A percentile compares a stretch with the other conserved stretches of the same genome.
Conservation (phyloP, 805 yeast genomes). For the Clavispora carvajalis region DNA sequence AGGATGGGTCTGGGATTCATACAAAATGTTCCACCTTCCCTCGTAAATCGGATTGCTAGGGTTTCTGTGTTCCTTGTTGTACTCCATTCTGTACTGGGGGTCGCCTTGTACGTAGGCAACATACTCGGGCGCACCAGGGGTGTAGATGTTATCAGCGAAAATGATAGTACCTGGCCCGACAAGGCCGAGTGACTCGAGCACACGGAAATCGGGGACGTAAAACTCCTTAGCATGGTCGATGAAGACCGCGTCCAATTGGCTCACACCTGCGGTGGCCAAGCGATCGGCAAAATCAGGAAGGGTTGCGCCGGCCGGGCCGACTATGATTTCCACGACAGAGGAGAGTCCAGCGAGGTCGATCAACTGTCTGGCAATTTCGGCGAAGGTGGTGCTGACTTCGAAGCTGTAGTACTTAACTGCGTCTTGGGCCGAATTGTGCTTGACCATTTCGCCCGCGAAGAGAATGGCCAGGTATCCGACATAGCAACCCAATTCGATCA, state of each 20-base stretch:
- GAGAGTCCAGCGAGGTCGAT: conserved; percentile 32
- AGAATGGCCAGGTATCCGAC: conserved; percentile 35
- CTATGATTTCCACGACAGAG: conserved; percentile 24
- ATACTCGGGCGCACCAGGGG: conserved; percentile 38
- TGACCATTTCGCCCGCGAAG: conserved; percentile 23
- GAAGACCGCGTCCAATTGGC: conserved; percentile 31
- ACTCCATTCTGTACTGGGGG: conserved; percentile 32
- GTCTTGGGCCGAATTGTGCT: conserved; percentile 7
- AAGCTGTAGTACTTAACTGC: conserved; percentile 25
- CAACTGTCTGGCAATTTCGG: conserved; percentile 22
- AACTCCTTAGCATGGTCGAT: conserved; percentile 36
- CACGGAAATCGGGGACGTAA: conserved; percentile 39
- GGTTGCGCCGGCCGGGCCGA: conserved; percentile 27
- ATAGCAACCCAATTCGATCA: conserved; percentile 31
- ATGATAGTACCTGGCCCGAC: conserved; percentile 36
- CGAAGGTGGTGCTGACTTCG: conserved; percentile 27
- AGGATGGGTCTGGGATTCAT: conserved; percentile 27
- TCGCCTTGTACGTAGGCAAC: conserved; percentile 31
- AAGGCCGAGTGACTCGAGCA: conserved; percentile 35
- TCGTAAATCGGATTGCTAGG: conserved; percentile 21
- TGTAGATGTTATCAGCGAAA: conserved; percentile 33
- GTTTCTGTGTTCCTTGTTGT: conserved; percentile 22
- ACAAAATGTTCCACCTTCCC: conserved; percentile 40
- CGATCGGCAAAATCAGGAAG: conserved; percentile 22
- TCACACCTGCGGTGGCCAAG: conserved; percentile 8